Percentiles rank a stretch among this genome's conserved stretches.
phyloP scores from a whole-genome alignment of 2,329 filamentous ascomycete genomes.

The Apiospora phragmitis region DNA sequence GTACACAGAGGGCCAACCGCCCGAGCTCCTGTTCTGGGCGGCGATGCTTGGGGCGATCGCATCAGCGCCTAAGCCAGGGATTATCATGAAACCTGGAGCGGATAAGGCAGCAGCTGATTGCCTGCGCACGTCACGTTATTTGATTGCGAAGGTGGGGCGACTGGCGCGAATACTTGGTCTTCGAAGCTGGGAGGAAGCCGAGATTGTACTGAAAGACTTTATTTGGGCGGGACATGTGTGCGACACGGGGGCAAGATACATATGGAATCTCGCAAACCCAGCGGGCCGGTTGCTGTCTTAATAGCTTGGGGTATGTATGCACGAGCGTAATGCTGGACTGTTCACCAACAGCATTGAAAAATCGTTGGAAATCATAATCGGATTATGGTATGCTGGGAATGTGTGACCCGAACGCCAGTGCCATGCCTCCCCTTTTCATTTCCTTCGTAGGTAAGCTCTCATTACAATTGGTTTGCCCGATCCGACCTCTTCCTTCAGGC shows the following conservation, averaged over 20 bases:
- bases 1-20: background rate
- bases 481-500: background rate
- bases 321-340: no score
- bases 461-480: background rate
- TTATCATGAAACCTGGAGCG: background rate
- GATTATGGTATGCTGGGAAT: constrained; percentile 7
- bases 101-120: background rate
- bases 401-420: constrained; percentile 5
- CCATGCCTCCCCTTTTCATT: constrained; percentile 3
- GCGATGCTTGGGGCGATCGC: background rate
- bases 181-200: background rate
- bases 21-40: background rate
- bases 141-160: background rate
- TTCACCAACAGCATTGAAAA: background rate
- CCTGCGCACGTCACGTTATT: background rate
- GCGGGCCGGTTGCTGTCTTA: no score
- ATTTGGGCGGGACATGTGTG: background rate
- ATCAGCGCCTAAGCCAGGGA: background rate
- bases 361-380: background rate
- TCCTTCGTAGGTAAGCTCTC: background rate
- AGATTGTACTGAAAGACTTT: background rate
- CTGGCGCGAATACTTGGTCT: background rate
- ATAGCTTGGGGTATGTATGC: no score
- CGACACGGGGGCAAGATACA: background rate
- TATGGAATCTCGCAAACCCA: background rate